Percentiles rank a stretch among this genome's conserved stretches.
Conservation (phyloP, 2,329 filamentous ascomycete species). For the Diaporthe helianthi region DNA sequence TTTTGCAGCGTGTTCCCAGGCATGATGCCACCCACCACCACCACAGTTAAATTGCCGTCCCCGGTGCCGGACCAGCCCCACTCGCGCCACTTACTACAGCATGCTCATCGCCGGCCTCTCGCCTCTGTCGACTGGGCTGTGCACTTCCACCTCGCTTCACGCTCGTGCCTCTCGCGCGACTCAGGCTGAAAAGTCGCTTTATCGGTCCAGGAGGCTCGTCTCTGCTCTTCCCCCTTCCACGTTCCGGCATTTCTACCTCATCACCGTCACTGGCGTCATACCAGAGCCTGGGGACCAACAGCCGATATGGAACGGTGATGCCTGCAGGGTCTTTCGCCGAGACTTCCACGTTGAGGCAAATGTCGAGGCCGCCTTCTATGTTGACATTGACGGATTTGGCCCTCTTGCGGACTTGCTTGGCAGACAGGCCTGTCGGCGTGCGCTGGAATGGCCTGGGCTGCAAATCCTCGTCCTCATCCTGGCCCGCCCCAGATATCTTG, state of each 20-base stretch:
- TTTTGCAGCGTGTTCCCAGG: not conserved
- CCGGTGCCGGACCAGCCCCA: conserved; percentile 25
- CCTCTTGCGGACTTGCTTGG: conserved; percentile 63
- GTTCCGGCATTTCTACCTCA: conserved; percentile 33
- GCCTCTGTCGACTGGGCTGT: not conserved
- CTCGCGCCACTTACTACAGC: not conserved
- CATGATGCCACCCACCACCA: too few species aligned
- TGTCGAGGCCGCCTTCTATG: conserved; percentile 82
- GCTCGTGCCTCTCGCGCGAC: conserved; percentile 28
- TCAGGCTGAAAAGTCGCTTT: conserved; percentile 33
- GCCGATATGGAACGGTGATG: conserved; percentile 84
- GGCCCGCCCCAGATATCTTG: conserved; percentile 25
- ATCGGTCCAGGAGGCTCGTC: conserved; percentile 10
- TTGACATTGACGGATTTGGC: conserved; percentile 68
- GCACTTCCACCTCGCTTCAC: conserved; percentile 25
- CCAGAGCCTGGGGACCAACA: conserved; percentile 82
- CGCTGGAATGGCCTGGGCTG: conserved; percentile 63
- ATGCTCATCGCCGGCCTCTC: conserved; percentile 3
- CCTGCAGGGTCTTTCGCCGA: conserved; percentile 85
- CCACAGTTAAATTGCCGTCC: conserved; percentile 29
- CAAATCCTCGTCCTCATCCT: conserved; percentile 35
- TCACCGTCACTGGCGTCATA: conserved; percentile 52
- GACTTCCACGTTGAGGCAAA: conserved; percentile 89
- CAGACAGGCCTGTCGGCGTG: conserved; percentile 72
- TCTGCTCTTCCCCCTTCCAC: conserved; percentile 19